Evolutionary conservation across 2,329 filamentous ascomycete species (phyloP), one percentile per base, ranked within the genome.

Genomic region (Epichloe hybrida): DNA sequence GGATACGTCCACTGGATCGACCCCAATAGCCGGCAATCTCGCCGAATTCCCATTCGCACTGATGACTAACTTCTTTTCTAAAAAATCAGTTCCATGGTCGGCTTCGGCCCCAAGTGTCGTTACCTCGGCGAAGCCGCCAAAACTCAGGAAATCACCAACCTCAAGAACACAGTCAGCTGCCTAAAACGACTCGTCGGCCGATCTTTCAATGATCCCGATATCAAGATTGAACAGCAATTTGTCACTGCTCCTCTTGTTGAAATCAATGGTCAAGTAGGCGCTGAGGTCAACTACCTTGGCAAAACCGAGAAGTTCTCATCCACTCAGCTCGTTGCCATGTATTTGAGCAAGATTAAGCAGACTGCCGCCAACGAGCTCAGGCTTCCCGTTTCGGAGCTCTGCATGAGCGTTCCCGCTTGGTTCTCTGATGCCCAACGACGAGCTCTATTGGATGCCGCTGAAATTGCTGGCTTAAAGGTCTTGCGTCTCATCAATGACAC

Each of bases 71-170:
- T 12, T 20, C 3, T 17, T 6, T 11, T 35, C 21, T 31, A n/a
- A n/a, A n/a, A 44, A 50, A 50, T 50, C 63, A 94, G 90, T 55
- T 89, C 93, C 56, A 77, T 98, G 58, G 93, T 98, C 63, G 90
- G 88, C 64, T 98, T 98, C 71, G 88, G 89, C 54, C 85, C 88
- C 67, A 95, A 95, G 75, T 83, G 80, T 70, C 86, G 93, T 75
- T 95, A 94, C 69, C 80, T 98, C 58, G 93, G 93, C 59, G 93
- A 98, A 75, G 72, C 87, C 52, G 93, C 93, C 60, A 97, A 97
- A 81, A 97, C 91, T 59, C 91, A 96, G 74, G 93, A 98, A 74
- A 94, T 95, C 67, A 95, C 91, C 65, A 98, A 98, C 78, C 82
- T 97, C 65, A 98, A 97, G 78, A 98, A 98, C 80, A 98, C 93